Conservation (phyloP, 768 basidiomycete species). For the Dioszegia crocea region DNA sequence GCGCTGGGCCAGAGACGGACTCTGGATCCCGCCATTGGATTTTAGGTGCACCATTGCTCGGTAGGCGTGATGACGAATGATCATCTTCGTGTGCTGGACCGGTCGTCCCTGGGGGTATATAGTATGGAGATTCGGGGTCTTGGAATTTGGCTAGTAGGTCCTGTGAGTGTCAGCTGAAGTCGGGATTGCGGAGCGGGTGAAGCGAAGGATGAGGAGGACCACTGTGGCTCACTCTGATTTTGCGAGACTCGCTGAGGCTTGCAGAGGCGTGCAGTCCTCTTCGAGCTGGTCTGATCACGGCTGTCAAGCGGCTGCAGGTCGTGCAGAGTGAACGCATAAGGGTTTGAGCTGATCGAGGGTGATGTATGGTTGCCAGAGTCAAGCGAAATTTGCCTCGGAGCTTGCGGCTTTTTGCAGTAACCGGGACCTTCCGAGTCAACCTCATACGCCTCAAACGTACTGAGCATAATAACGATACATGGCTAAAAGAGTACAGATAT, state of each 20-base stretch:
- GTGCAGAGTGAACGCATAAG: neutral
- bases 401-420: neutral
- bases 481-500: neutral
- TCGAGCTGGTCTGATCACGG: too few relatives aligned
- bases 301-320: neutral
- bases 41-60: neutral
- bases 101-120: conserved; percentile 29
- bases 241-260: neutral
- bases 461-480: too few relatives aligned
- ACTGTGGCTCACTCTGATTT: neutral
- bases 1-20: neutral
- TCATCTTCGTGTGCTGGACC: conserved; percentile 39
- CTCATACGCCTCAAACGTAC: too few relatives aligned
- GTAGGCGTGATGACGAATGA: conserved; percentile 12
- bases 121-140: conserved; percentile 33
- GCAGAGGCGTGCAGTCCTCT: neutral
- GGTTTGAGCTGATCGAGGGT: neutral
- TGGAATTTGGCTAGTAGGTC: conserved; percentile 32
- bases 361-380: too few relatives aligned
- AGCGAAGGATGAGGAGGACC: too few relatives aligned
- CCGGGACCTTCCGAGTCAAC: neutral
- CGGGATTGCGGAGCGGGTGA: too few relatives aligned
- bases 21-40: conserved; percentile 3
- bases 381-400: neutral
- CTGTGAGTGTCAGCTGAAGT: conserved; percentile 4